Evolutionary conservation across 257 asterid genomes (phyloP).

Genomic region (Salvia splendens): DNA sequence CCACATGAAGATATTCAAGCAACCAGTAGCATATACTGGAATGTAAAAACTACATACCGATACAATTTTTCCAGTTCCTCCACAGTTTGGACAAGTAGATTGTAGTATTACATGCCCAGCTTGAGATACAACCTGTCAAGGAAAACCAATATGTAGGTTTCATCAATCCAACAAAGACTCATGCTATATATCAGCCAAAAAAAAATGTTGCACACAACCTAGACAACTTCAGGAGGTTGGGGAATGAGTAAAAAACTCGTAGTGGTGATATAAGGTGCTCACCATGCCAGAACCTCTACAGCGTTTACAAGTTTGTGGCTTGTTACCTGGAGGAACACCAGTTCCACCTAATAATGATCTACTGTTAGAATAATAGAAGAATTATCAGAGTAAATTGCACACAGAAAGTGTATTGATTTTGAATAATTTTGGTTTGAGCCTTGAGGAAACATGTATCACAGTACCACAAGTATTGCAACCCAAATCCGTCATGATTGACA

Average conservation of each 20-base stretch:
- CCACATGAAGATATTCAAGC: not conserved
- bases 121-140: conserved; percentile 52
- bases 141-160: conserved; percentile 20
- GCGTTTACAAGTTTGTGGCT: conserved; percentile 88
- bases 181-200: conserved; percentile 18
- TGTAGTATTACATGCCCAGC: conserved; percentile 58
- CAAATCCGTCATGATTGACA: conserved; percentile 65
- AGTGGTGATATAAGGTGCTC: conserved; percentile 34
- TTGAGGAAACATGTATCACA: conserved; percentile 16
- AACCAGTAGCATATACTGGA: not conserved
- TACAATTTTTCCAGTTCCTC: conserved; percentile 79
- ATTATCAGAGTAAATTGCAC: not conserved
- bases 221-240: not conserved
- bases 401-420: conserved; percentile 2
- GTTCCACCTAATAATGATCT: conserved; percentile 67
- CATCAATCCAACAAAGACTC: not conserved
- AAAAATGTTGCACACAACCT: not conserved
- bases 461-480: conserved; percentile 82
- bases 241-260: not conserved
- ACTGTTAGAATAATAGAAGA: conserved; percentile 15
- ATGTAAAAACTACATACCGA: conserved; percentile 53
- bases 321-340: conserved; percentile 98
- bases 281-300: conserved; percentile 94
- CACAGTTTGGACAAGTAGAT: conserved; percentile 67
- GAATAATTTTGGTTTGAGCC: not conserved